A percentile compares a stretch with the other conserved stretches of the same genome.
These are phyloP conservation scores for Medicago arabica DNA, from an alignment of 306 rosid genomes.

Conservation along the genomic window DNA sequence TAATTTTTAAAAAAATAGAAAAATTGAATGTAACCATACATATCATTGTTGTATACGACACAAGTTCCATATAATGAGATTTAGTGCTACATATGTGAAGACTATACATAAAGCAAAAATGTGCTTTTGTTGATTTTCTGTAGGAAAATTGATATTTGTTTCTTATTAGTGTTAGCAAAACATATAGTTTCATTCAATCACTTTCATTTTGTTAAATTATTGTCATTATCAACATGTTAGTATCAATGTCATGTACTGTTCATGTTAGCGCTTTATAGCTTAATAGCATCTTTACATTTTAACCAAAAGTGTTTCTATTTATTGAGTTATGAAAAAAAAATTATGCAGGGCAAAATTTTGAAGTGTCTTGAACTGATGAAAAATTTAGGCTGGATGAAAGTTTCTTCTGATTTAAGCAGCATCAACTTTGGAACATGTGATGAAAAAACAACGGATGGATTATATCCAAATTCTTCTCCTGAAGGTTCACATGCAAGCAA, in stretches of 20 bases:
- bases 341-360: conserved; percentile 73
- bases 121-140: too few relatives aligned
- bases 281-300: neutral
- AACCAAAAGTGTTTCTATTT: neutral
- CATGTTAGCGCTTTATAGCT: neutral
- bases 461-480: conserved; percentile 56
- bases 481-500: conserved; percentile 46
- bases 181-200: too few relatives aligned
- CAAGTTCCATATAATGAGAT: too few relatives aligned
- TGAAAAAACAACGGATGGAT: conserved; percentile 51
- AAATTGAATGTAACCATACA: too few relatives aligned
- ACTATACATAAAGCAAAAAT: too few relatives aligned
- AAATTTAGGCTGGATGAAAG: conserved; percentile 48
- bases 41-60: too few relatives aligned
- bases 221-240: neutral
- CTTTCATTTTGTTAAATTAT: too few relatives aligned
- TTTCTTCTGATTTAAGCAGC: conserved; percentile 43
- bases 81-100: too few relatives aligned
- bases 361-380: conserved; percentile 71
- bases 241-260: neutral
- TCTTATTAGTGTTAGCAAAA: too few relatives aligned
- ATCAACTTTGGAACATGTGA: conserved; percentile 47
- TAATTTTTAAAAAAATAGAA: too few relatives aligned
- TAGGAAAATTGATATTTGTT: too few relatives aligned
- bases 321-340: conserved; percentile 12